These are phyloP conservation scores for Solidago caesia DNA, from an alignment of 129 eudicot species.

Conservation along the genomic window DNA sequence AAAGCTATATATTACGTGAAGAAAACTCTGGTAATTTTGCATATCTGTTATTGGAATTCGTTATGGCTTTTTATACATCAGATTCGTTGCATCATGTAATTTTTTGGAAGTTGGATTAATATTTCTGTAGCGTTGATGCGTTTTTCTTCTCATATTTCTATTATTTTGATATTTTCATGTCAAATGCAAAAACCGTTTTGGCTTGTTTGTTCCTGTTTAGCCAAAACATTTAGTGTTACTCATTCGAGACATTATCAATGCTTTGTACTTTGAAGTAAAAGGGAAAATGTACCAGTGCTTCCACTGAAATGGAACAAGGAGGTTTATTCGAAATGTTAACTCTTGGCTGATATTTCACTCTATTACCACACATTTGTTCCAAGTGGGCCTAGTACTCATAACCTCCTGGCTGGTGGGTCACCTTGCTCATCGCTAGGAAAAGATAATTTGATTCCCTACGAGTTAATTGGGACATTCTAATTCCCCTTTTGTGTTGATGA, in stretches of 20 bases:
- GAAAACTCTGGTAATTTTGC: constrained; percentile 36
- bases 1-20: constrained; percentile 33
- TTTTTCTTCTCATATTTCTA: neutral
- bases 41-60: neutral
- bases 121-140: neutral
- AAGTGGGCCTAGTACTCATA: too few species aligned
- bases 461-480: neutral
- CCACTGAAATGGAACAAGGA: neutral
- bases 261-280: neutral
- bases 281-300: neutral
- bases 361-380: too few species aligned
- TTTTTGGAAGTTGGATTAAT: neutral
- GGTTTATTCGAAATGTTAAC: neutral
- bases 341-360: too few species aligned
- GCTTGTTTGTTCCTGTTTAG: neutral
- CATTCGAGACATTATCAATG: neutral
- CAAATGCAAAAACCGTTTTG: neutral
- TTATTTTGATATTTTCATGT: constrained; percentile 8
- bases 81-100: neutral
- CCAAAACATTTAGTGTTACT: neutral
- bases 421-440: too few species aligned
- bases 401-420: too few species aligned
- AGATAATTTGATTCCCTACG: neutral
- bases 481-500: neutral
- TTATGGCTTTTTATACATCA: constrained; percentile 15